phyloP scores from a whole-genome alignment of 805 yeast genomes.

The Yarrowia sp. region DNA sequence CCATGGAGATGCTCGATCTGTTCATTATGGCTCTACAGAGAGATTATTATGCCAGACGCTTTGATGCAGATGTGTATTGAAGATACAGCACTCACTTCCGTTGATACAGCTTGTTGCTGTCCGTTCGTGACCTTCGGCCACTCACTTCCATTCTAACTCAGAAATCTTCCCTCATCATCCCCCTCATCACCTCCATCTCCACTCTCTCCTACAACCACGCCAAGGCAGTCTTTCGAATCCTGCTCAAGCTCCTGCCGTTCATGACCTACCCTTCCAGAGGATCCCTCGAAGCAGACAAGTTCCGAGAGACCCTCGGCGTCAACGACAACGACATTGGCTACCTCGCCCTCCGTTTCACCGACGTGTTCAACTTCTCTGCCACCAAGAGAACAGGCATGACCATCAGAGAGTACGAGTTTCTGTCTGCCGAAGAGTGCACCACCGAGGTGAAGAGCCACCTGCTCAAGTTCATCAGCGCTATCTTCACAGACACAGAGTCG shows the following conservation, averaged over 20 bases:
- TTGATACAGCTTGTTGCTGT: too few relatives aligned
- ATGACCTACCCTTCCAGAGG: conserved; percentile 16
- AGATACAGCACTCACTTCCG: too few relatives aligned
- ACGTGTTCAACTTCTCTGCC: conserved; percentile 14
- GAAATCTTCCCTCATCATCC: conserved; percentile 27
- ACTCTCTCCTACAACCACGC: conserved; percentile 12
- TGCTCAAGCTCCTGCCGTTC: conserved; percentile 6
- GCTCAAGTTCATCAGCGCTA: conserved; percentile 39
- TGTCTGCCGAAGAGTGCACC: conserved; percentile 1
- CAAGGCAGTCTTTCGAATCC: conserved; percentile 11
- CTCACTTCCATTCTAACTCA: conserved; percentile 28
- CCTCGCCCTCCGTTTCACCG: background rate
- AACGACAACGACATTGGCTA: background rate
- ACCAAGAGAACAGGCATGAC: conserved; percentile 22
- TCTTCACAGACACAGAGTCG: conserved; percentile 43
- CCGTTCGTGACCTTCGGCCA: background rate
- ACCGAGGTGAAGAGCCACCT: conserved; percentile 3
- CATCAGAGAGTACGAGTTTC: conserved; percentile 14
- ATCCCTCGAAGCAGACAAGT: conserved; percentile 7
- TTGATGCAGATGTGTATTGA: too few relatives aligned
- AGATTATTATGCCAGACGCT: too few relatives aligned
- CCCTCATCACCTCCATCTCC: conserved; percentile 1
- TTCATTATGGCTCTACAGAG: too few relatives aligned
- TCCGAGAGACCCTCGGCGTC: background rate
- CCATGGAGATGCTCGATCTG: too few relatives aligned